phyloP scores from a whole-genome alignment of 2,329 filamentous ascomycete species.

The Neofusicoccum sp. region DNA sequence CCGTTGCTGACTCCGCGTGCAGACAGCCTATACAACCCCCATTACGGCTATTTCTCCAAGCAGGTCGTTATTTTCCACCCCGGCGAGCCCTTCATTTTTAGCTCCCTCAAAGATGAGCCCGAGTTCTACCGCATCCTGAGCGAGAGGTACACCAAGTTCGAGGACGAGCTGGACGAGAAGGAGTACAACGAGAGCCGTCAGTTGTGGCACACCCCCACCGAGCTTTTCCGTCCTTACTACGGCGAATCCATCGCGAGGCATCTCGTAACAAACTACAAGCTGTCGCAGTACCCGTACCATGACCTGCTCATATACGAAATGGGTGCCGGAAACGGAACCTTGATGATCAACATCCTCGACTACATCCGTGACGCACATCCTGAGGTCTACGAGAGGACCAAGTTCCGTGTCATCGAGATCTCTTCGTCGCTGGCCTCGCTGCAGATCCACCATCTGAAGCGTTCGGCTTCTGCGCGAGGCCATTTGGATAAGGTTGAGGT shows the following conservation, averaged over 20 bases:
- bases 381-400: slow-evolving; percentile 88
- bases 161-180: slow-evolving; percentile 76
- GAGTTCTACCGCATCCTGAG: slow-evolving; percentile 78
- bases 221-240: slow-evolving; percentile 94
- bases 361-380: slow-evolving; percentile 88
- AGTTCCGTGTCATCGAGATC: slow-evolving; percentile 96
- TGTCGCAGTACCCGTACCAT: slow-evolving; percentile 90
- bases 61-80: slow-evolving; percentile 95
- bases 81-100: slow-evolving; percentile 88
- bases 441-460: slow-evolving; percentile 69
- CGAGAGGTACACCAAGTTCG: slow-evolving; percentile 81
- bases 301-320: slow-evolving; percentile 98
- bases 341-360: slow-evolving; percentile 98
- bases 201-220: slow-evolving; percentile 97
- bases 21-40: slow-evolving; percentile 93
- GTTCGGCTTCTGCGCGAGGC: slow-evolving; percentile 66
- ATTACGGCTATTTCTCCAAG: slow-evolving; percentile 95
- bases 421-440: slow-evolving; percentile 75
- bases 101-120: slow-evolving; percentile 73
- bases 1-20: slow-evolving; percentile 19
- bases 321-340: slow-evolving; percentile 92
- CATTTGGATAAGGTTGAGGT: slow-evolving; percentile 88
- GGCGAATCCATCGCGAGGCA: slow-evolving; percentile 97
- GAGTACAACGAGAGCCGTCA: slow-evolving; percentile 75
- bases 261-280: slow-evolving; percentile 91